Conservation (phyloP, 306 rosid genomes). For the Parietaria judaica region DNA sequence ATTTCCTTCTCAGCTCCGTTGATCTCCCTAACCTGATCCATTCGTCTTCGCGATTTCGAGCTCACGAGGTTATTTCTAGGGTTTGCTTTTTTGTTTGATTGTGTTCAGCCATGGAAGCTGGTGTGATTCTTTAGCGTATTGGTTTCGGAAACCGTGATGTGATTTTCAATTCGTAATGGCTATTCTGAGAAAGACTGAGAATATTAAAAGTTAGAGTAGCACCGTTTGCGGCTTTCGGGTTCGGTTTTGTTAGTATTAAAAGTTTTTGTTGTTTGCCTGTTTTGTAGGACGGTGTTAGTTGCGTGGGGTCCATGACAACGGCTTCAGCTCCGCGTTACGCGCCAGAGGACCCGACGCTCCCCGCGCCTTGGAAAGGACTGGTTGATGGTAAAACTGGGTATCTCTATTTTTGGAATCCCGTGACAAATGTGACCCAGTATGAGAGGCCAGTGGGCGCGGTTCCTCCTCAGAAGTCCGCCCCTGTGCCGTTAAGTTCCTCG, state of each 20-base stretch:
- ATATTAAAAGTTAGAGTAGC: no score
- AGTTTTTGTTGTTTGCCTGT: no score
- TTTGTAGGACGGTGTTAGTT: no score
- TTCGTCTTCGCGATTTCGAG: neutral
- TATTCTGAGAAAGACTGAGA: no score
- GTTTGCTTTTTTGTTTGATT: conserved; percentile 6
- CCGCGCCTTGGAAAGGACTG: conserved; percentile 93
- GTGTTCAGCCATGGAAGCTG: neutral
- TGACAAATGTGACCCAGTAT: conserved; percentile 90
- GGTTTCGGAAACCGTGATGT: neutral
- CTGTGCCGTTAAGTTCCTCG: conserved; percentile 61
- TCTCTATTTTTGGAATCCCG: conserved; percentile 98
- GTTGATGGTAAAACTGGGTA: conserved; percentile 99
- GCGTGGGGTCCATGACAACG: conserved; percentile 75
- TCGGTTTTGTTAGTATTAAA: no score
- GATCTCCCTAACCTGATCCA: neutral
- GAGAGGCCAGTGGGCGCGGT: conserved; percentile 62
- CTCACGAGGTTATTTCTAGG: conserved; percentile 8
- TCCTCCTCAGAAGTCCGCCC: conserved; percentile 40
- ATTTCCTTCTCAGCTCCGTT: neutral
- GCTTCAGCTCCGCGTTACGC: conserved; percentile 86
- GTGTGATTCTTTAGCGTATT: neutral
- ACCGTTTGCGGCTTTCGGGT: no score
- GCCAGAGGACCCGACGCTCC: conserved; percentile 89
- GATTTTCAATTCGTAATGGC: neutral